Base-by-base conservation (phyloP, 225 moss, liverwort and hornwort genomes). In the Physcomitrellopsis africana region DNA sequence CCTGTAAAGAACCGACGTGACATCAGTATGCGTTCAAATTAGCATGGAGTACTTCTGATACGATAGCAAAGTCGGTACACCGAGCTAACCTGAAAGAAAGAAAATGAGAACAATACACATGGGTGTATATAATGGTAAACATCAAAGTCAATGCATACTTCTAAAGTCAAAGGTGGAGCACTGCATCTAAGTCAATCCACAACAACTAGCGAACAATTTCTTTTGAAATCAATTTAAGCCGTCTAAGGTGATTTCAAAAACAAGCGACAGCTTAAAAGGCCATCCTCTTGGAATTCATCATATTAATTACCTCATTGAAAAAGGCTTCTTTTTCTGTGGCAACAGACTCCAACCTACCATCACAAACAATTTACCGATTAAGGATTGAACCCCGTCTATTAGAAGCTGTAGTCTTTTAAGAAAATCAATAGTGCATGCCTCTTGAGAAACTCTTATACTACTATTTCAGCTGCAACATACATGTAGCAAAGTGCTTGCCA, bases 261-360 rank as follows among this genome's bases (percentile, higher is more conserved):
- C 10, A 51, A 22, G 51, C 5, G 64, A 45, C 22, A 78, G 55
- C 16, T 60, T 46, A 62, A 26, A 48, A 48, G 61, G 19, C 42
- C 14, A 32, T 48, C n/a, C 18, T 48, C 27, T 32, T 27, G 29
- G 18, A 60, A 32, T 76, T 18, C 57, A 29, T 18, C 65, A 51
- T n/a, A 53, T 13, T 8, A 32, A 14, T 45, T 88, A 96, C 97
- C 99, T 99, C 99, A 55, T 77, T 84, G 60, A 99, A 92, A 77
- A 95, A 99, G 12, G 87, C 77, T 54, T 99, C 95, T 71, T 93
- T 99, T 73, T 95, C 95, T 53, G 92, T 75, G 62, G 87, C 86
- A 72, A 89, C 89, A 62, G 91, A 95, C 64, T 99, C 99, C 86
- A 95, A 83, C 97, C 97, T 94, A 80, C 69, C 67, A 68, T 51